Evolutionary conservation across 2,329 filamentous ascomycete genomes (phyloP).

Genomic region (Lecanoromycetidae sp.): DNA sequence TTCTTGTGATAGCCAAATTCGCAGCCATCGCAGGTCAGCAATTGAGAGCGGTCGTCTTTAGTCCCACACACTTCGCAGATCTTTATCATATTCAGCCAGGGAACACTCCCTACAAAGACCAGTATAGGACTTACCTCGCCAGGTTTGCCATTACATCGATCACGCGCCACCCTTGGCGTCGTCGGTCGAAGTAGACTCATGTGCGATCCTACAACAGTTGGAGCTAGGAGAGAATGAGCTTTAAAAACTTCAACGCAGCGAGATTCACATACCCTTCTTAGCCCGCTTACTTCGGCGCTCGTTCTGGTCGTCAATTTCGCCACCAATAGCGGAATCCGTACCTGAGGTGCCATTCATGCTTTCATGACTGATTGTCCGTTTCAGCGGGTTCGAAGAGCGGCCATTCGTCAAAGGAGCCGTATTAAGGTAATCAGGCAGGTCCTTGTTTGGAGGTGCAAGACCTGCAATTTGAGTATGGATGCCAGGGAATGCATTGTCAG

Average conservation of each 20-base stretch:
- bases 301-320: slow-evolving; percentile 50
- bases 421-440: slow-evolving; percentile 53
- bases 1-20: slow-evolving; percentile 77
- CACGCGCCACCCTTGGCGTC: slow-evolving; percentile 41
- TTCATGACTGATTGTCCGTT: slow-evolving; percentile 60
- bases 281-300: slow-evolving; percentile 83
- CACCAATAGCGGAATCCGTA: slow-evolving; percentile 35
- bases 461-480: slow-evolving; percentile 23
- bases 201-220: slow-evolving; percentile 88
- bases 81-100: slow-evolving; percentile 30
- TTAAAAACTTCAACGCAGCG: slow-evolving; percentile 29
- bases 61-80: slow-evolving; percentile 81
- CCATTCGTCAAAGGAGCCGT: slow-evolving; percentile 43
- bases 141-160: slow-evolving; percentile 44
- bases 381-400: slow-evolving; percentile 47
- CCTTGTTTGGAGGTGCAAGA: slow-evolving; percentile 38
- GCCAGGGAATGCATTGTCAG: slow-evolving; percentile 45
- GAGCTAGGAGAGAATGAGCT: slow-evolving; percentile 38
- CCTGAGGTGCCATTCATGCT: slow-evolving; percentile 28
- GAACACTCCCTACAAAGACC: slow-evolving; percentile 7
- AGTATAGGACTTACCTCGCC: slow-evolving; percentile 39
- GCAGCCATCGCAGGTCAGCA: slow-evolving; percentile 82
- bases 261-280: slow-evolving; percentile 57
- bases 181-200: slow-evolving; percentile 88
- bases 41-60: slow-evolving; percentile 55